Base-by-base conservation (phyloP, 108 stramenopile genomes). In the Fragilariopsis cylindrus region DNA sequence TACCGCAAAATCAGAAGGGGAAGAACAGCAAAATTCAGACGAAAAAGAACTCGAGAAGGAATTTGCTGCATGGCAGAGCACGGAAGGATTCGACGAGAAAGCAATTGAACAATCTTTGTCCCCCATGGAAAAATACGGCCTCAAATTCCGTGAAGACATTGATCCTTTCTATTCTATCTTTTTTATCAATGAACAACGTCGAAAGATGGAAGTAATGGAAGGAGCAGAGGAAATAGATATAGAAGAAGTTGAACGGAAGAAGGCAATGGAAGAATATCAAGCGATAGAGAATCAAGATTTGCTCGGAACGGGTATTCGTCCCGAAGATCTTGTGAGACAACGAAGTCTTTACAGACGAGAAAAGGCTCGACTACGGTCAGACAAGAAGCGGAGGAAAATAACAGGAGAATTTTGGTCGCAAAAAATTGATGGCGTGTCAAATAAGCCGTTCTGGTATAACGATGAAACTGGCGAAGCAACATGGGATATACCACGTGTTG, bases 61-160 rank as follows among this genome's bases (percentile, higher is more conserved):
- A 78, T 97, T 97, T 81, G 94, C 88, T 3, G 84, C 85, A 13
- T 97, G 96, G 97, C 96, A 96, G 78, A 87, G 68, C 57, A 87
- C 83, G 46, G 96, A 93, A 7, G 98, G 97, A 0, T 73, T 90
- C 39, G 95, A 97, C 76, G 72, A 84, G 40, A 66, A 71, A 39
- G 83, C 92, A 30, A 82, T 98, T 47, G 85, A 94, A 50, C 82
- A 85, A 19, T 90, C 89, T 12, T 75, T 98, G 48, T 79, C 83
- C 16, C 88, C 90, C n/a, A 76, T 82, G 40, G 96, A 96, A 57
- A 71, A 83, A 12, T 92, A 92, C 65, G 92, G 85, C 7, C 65
- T 93, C 43, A 57, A 70, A 7, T 85, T 91, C 53, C 89, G 90
- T 52, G 88, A 91, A 74, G 58, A 80, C 13, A 83, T 89, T 46